phyloP scores from a whole-genome alignment of 768 basidiomycete genomes.

The Trametes punicea region DNA sequence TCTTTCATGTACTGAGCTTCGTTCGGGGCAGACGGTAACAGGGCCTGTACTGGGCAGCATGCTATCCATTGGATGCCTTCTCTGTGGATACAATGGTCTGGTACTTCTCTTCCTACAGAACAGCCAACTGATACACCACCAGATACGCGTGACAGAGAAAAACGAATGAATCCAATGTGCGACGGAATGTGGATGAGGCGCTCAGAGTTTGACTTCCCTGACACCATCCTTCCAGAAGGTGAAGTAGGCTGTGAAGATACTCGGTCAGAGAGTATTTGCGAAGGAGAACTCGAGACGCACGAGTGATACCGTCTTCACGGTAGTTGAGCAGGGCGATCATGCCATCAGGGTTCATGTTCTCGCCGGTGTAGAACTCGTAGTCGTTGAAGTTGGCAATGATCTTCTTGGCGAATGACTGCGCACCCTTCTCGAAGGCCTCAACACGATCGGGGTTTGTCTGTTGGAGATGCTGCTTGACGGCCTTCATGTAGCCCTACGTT shows the following conservation, averaged over 20 bases:
- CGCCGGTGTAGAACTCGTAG: constrained; percentile 85
- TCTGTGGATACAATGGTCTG: constrained; percentile 16
- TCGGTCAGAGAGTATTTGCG: constrained; percentile 5
- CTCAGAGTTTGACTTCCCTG: constrained; percentile 70
- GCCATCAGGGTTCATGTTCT: constrained; percentile 80
- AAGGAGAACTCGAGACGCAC: constrained; percentile 42
- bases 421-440: constrained; percentile 77
- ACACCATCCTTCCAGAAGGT: constrained; percentile 97
- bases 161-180: constrained; percentile 4
- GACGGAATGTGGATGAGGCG: background rate
- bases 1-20: too few relatives aligned
- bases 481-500: constrained; percentile 90
- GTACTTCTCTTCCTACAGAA: constrained; percentile 20
- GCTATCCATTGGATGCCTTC: constrained; percentile 1
- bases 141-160: constrained; percentile 10
- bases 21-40: background rate
- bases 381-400: constrained; percentile 88
- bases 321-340: constrained; percentile 96
- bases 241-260: constrained; percentile 62
- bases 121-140: constrained; percentile 15
- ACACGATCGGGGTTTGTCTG: constrained; percentile 58
- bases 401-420: constrained; percentile 79
- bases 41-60: background rate
- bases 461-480: constrained; percentile 65
- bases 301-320: constrained; percentile 80